A percentile compares a stretch with the other conserved stretches of the same genome.
phyloP scores from a whole-genome alignment of 164 flowering plant genomes.

The Aristolochia contorta region DNA sequence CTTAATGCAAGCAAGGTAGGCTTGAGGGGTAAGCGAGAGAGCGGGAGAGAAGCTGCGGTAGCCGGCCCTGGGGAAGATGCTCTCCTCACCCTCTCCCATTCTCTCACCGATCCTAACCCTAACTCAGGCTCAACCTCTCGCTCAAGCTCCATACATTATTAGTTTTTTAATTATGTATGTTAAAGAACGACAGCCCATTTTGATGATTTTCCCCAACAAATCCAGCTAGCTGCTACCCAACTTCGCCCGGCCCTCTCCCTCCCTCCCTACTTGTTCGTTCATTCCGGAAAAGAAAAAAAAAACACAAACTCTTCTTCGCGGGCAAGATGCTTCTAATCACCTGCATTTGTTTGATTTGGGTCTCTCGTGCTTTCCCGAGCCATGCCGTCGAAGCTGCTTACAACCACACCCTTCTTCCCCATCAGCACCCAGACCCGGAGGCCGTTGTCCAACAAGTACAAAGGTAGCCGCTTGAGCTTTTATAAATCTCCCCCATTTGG shows the following conservation, averaged over 20 bases:
- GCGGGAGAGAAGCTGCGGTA: not conserved
- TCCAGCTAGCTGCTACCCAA: not conserved
- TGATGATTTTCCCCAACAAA: not conserved
- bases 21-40: not conserved
- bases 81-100: not conserved
- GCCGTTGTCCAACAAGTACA: too few relatives aligned
- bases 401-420: too few relatives aligned
- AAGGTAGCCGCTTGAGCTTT: too few relatives aligned
- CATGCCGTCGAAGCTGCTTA: too few relatives aligned
- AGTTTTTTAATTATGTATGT: not conserved
- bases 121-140: not conserved
- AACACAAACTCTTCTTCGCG: too few relatives aligned
- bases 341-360: slow-evolving; percentile 2
- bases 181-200: not conserved
- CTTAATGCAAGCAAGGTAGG: not conserved
- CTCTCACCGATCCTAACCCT: not conserved
- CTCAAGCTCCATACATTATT: not conserved
- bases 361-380: not conserved
- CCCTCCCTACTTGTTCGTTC: not conserved
- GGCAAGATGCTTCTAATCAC: not conserved
- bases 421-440: too few relatives aligned
- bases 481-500: too few relatives aligned
- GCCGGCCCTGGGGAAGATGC: not conserved
- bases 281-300: not conserved
- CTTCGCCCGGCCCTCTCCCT: too few relatives aligned